Conservation (phyloP, 2,329 filamentous ascomycete genomes). For the Xylaria sp. region DNA sequence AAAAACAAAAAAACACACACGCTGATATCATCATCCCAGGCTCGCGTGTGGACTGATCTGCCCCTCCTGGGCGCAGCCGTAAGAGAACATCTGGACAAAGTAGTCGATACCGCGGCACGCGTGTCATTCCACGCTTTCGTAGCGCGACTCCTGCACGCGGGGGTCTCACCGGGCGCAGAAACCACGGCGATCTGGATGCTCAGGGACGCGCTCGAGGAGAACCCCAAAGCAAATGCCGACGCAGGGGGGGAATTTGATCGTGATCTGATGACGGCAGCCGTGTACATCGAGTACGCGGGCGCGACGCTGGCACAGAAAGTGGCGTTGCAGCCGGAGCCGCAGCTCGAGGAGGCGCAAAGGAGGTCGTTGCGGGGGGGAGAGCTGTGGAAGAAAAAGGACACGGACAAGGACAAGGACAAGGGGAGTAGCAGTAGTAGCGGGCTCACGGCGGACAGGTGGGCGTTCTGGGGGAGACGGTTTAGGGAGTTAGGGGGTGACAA, state of each 20-base stretch:
- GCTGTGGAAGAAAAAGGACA: no score
- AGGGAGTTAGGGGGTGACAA: constrained; percentile 42
- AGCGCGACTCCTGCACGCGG: constrained; percentile 44
- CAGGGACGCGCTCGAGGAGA: constrained; percentile 45
- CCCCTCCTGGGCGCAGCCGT: constrained; percentile 43
- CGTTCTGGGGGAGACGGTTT: constrained; percentile 47
- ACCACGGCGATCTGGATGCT: constrained; percentile 48
- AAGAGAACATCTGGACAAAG: constrained; percentile 38
- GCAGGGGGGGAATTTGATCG: constrained; percentile 31
- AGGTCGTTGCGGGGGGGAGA: constrained; percentile 41
- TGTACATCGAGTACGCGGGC: constrained; percentile 48
- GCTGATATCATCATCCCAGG: constrained; percentile 33
- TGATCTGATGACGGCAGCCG: constrained; percentile 42
- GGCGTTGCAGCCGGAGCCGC: constrained; percentile 35
- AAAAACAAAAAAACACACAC: neutral
- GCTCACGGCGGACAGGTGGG: constrained; percentile 44
- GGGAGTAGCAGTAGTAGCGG: no score
- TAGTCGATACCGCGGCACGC: constrained; percentile 28
- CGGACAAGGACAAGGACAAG: no score
- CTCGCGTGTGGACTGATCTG: constrained; percentile 44
- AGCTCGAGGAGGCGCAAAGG: constrained; percentile 37
- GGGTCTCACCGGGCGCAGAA: constrained; percentile 32
- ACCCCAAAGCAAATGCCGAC: constrained; percentile 13
- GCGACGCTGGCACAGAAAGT: constrained; percentile 42
- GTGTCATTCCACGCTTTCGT: constrained; percentile 48